Evolutionary conservation across 129 eudicot species (phyloP).

Genomic region (Smallanthus sonchifolius): DNA sequence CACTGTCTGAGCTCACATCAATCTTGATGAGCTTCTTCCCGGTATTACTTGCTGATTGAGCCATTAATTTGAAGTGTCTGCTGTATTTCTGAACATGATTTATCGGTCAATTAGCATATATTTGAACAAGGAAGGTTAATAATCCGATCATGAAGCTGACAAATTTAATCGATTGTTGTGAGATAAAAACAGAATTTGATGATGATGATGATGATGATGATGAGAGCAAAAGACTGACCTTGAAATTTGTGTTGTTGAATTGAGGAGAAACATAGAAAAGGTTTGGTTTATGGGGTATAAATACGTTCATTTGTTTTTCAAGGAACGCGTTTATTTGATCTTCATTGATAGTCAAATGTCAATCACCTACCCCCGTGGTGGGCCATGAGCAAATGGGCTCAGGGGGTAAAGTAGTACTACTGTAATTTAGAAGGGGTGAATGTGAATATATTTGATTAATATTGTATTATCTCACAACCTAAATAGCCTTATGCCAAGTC

Average conservation of each 20-base stretch:
- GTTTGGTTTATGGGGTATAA: constrained; percentile 13
- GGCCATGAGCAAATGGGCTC: neutral
- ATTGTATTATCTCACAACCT: too few species aligned
- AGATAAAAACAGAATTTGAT: neutral
- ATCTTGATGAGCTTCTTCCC: constrained; percentile 67
- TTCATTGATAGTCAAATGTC: neutral
- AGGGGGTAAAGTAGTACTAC: constrained; percentile 13
- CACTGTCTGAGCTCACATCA: constrained; percentile 76
- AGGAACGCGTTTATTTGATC: constrained; percentile 21
- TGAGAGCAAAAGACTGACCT: constrained; percentile 29
- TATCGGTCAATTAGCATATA: neutral
- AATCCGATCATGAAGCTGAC: constrained; percentile 8
- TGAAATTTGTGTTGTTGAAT: constrained; percentile 21
- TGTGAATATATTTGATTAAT: neutral
- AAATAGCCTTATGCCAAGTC: too few species aligned
- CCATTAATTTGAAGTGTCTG: constrained; percentile 41
- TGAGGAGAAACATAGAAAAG: constrained; percentile 20
- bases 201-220: neutral
- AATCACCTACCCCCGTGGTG: constrained; percentile 19
- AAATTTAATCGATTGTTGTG: neutral
- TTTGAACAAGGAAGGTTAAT: neutral
- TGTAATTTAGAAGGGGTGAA: constrained; percentile 7
- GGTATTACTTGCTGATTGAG: constrained; percentile 38
- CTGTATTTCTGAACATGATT: constrained; percentile 22
- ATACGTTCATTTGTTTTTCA: constrained; percentile 1